Conservation (phyloP, 2,329 filamentous ascomycete genomes). For the Diplodia mutila region DNA sequence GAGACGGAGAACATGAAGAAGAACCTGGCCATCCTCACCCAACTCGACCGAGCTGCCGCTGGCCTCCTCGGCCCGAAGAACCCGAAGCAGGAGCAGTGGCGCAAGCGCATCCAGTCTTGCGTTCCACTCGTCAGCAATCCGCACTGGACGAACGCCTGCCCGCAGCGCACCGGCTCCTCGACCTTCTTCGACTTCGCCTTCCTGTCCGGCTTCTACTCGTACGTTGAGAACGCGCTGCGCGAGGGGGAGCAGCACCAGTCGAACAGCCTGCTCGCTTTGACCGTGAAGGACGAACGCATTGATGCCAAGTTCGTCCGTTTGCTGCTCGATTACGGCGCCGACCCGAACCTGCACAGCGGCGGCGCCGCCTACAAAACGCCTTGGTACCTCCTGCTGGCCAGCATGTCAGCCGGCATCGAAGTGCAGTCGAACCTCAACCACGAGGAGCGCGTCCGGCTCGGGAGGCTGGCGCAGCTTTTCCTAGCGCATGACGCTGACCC, state of each 20-base stretch:
- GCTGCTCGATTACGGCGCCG: slow-evolving; percentile 1
- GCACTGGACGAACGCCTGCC: slow-evolving; percentile 21
- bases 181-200: slow-evolving; percentile 21
- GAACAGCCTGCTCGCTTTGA: not conserved
- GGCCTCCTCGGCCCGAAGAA: not conserved
- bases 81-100: not conserved
- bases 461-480: slow-evolving; percentile 1
- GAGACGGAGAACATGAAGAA: not conserved
- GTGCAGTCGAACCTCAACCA: not conserved
- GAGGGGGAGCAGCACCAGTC: not conserved
- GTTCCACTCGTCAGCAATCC: slow-evolving; percentile 3
- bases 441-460: not conserved
- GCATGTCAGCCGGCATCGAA: not conserved
- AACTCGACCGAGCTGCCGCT: slow-evolving; percentile 3
- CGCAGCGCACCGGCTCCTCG: not conserved
- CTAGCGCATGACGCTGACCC: slow-evolving; percentile 1
- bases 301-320: not conserved
- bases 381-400: slow-evolving; percentile 5
- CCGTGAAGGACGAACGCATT: not conserved
- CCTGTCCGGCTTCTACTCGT: slow-evolving; percentile 9
- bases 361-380: slow-evolving; percentile 2
- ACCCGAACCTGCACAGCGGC: not conserved
- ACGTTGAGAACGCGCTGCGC: slow-evolving; percentile 1
- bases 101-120: not conserved
- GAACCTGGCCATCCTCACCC: slow-evolving; percentile 9